Evolutionary conservation across 495 filamentous ascomycete species (phyloP), one percentile per base, ranked within the genome.

Genomic region (Staphylotrichum tortipilum): DNA sequence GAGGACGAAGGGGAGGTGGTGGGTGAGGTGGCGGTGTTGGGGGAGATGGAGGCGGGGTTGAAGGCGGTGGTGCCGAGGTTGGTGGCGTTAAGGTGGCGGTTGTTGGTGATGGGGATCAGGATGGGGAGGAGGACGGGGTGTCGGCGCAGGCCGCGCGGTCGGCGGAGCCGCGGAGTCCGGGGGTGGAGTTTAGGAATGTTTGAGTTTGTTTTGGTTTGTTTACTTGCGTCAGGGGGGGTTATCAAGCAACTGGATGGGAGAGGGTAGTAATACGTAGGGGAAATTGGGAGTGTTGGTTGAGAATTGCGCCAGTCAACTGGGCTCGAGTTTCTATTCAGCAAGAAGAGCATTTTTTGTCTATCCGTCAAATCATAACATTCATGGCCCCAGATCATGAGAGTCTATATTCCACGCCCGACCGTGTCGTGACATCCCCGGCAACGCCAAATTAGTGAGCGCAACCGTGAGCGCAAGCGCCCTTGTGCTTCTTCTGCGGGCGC

Each of bases 401-500:
- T 21, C 15, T 38, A 35, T 33, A 23, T 28, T 28, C 30, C 37
- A 51, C 45, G 38, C 22, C 24, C 23, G 48, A 37, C 19, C 29
- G 34, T 8, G 31, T 18, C 37, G 14, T 42, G 28, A 31, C 18
- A 17, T 12, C 40, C 18, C 26, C 11, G 28, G 2, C 36, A 41
- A 17, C 6, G 19, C 19, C 51, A 42, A n/a, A 14, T 55, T 14
- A 55, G 53, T 50, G 35, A 33, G 35, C 26, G 52, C 40, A 54
- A 19, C 51, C 45, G 45, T 50, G 46, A 17, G 47, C 47, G 36
- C 56, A 70, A n/a, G n/a, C n/a, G 22, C 53, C 63, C 61, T 72
- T 73, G 8, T 65, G 59, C 70, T 73, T 74, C 55, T 74, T 75
- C 51, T 63, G 62, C 3, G 72, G 63, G n/a, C n/a, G n/a, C 36